phyloP scores from a whole-genome alignment of 2,329 filamentous ascomycete genomes.

The Fusarium albosuccineum region DNA sequence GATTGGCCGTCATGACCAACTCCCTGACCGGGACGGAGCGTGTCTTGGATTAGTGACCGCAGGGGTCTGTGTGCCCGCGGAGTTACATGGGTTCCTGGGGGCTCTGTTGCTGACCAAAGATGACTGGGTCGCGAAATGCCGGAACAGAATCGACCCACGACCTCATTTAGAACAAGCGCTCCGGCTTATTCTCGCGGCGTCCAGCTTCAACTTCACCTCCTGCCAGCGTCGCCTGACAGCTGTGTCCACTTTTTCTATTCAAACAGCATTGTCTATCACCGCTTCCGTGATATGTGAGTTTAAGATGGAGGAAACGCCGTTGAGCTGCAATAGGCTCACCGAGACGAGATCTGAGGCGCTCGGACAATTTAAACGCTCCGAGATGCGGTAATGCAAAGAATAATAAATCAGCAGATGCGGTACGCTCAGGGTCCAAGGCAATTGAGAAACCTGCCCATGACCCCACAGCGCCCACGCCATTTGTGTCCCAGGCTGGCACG shows the following conservation, averaged over 20 bases:
- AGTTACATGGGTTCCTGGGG: neutral
- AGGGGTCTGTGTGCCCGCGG: slow-evolving; percentile 6
- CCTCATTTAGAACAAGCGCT: neutral
- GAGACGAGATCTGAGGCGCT: slow-evolving; percentile 18
- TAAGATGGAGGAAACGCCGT: neutral
- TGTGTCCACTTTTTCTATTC: neutral
- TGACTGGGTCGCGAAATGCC: slow-evolving; percentile 24
- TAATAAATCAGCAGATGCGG: slow-evolving; percentile 23
- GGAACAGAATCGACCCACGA: slow-evolving; percentile 25
- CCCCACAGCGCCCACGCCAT: slow-evolving; percentile 35
- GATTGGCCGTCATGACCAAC: slow-evolving; percentile 14
- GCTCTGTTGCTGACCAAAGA: neutral
- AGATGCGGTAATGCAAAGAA: slow-evolving; percentile 18
- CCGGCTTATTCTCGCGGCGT: slow-evolving; percentile 26
- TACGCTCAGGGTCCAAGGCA: neutral
- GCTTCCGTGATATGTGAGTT: neutral
- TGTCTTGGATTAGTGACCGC: neutral
- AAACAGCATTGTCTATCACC: neutral
- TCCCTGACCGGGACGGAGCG: neutral
- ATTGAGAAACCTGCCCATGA: slow-evolving; percentile 22
- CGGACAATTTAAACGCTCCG: slow-evolving; percentile 7
- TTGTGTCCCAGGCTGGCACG: slow-evolving; percentile 19
- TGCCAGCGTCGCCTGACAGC: neutral
- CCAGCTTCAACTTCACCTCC: neutral
- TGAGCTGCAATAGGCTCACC: neutral